A percentile compares a stretch with the other conserved stretches of the same genome.
Conservation (phyloP, 495 filamentous ascomycete species). For the Viridothelium virens region DNA sequence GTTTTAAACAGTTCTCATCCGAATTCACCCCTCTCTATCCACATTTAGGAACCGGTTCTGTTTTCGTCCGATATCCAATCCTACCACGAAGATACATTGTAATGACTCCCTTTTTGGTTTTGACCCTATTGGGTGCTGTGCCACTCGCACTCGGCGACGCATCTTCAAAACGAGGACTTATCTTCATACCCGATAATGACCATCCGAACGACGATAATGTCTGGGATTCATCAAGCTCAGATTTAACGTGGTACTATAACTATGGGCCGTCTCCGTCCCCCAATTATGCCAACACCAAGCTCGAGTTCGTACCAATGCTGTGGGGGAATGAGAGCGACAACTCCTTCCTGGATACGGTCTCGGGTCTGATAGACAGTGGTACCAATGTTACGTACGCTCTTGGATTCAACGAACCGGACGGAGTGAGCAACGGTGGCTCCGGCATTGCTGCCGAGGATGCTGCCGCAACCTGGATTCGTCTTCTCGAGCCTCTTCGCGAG, state of each 20-base stretch:
- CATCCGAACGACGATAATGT: slow-evolving; percentile 51
- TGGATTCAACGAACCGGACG: slow-evolving; percentile 71
- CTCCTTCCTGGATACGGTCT: slow-evolving; percentile 48
- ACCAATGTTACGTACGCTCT: slow-evolving; percentile 58
- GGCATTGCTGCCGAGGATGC: slow-evolving; percentile 48
- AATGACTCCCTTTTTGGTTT: neutral
- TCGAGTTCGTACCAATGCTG: slow-evolving; percentile 76
- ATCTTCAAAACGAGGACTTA: slow-evolving; percentile 57
- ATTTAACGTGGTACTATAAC: slow-evolving; percentile 79
- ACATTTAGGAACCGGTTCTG: neutral
- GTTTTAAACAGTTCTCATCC: neutral
- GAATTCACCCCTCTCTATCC: neutral
- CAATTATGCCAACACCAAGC: slow-evolving; percentile 37
- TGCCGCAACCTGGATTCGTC: slow-evolving; percentile 55
- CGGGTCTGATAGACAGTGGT: slow-evolving; percentile 42
- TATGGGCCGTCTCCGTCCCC: slow-evolving; percentile 50
- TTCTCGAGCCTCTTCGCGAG: slow-evolving; percentile 57
- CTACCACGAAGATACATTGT: neutral
- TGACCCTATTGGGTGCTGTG: neutral
- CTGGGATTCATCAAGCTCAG: slow-evolving; percentile 46
- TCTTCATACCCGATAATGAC: slow-evolving; percentile 46
- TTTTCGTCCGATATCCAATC: neutral
- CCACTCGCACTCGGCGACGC: neutral
- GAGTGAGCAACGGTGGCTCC: slow-evolving; percentile 48
- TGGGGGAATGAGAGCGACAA: slow-evolving; percentile 53